These are phyloP conservation scores for Arthrobotrys megalospora DNA, from an alignment of 2,329 filamentous ascomycete genomes.

Conservation along the genomic window DNA sequence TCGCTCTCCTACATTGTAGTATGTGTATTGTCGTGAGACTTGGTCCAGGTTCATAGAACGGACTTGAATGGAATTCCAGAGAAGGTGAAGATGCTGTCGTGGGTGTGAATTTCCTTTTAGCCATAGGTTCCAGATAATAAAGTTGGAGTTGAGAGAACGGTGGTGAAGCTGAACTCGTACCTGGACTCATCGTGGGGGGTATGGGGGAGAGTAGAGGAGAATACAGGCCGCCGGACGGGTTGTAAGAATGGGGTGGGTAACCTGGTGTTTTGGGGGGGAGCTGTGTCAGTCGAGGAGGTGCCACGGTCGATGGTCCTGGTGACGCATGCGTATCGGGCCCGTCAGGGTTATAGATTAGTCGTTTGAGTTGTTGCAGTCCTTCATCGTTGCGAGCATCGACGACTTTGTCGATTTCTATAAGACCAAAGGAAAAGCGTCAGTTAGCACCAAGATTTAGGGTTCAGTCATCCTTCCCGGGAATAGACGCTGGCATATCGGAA, in stretches of 20 bases:
- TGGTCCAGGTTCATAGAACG: conserved; percentile 83
- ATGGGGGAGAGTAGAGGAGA: conserved; percentile 61
- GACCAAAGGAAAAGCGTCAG: neutral
- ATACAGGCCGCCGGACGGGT: conserved; percentile 22
- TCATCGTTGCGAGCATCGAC: conserved; percentile 51
- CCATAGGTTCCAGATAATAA: conserved; percentile 57
- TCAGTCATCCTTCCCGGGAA: conserved; percentile 58
- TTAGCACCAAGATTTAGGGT: neutral
- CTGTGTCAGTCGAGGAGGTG: conserved; percentile 37
- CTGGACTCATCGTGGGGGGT: conserved; percentile 40
- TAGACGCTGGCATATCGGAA: conserved; percentile 41
- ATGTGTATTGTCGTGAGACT: conserved; percentile 69
- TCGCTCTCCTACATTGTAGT: conserved; percentile 31
- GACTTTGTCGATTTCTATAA: conserved; percentile 50
- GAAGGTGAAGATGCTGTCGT: conserved; percentile 66
- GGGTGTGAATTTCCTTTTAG: conserved; percentile 36
- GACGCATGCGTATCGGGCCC: conserved; percentile 35
- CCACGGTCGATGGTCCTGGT: conserved; percentile 45
- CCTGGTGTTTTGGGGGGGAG: conserved; percentile 23
- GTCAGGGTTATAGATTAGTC: conserved; percentile 58
- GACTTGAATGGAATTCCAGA: conserved; percentile 80
- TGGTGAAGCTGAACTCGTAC: conserved; percentile 45
- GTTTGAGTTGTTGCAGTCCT: conserved; percentile 44
- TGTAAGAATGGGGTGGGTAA: conserved; percentile 21
- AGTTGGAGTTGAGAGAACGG: conserved; percentile 40